Percentiles rank a stretch among this genome's conserved stretches.
phyloP scores from a whole-genome alignment of 257 asterid species.

The Oldenlandia corymbosa region DNA sequence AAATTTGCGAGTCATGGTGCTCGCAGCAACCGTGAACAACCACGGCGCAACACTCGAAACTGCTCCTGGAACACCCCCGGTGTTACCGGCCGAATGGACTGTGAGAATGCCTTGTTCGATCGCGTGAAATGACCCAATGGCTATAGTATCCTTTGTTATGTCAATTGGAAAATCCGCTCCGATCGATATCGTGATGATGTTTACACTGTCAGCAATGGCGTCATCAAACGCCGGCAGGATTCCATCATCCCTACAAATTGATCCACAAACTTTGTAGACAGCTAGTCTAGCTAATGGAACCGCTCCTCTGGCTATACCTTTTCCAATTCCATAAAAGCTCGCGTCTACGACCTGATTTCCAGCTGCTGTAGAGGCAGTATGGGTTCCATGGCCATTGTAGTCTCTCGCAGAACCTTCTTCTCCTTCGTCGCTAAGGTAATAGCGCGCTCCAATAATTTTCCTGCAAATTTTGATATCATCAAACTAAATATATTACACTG shows the following conservation, averaged over 20 bases:
- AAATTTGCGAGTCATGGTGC: conserved; percentile 34
- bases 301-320: conserved; percentile 40
- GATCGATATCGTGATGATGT: conserved; percentile 30
- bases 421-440: conserved; percentile 1
- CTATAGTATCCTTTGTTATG: conserved; percentile 12
- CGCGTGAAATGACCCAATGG: conserved; percentile 39
- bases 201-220: conserved; percentile 49
- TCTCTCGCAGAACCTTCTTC: conserved; percentile 21
- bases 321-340: conserved; percentile 28
- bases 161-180: not conserved
- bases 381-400: conserved; percentile 30
- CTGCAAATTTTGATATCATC: conserved; percentile 24
- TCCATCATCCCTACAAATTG: not conserved
- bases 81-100: conserved; percentile 38
- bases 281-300: conserved; percentile 39
- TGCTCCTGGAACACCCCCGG: not conserved
- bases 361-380: conserved; percentile 43
- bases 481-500: too few relatives aligned
- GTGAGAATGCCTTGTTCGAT: conserved; percentile 27
- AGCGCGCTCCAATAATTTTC: conserved; percentile 42
- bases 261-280: conserved; percentile 29
- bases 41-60: conserved; percentile 35
- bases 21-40: conserved; percentile 38
- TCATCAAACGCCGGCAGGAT: conserved; percentile 41
- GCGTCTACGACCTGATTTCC: conserved; percentile 26